A percentile compares a stretch with the other conserved stretches of the same genome.
These are phyloP conservation scores for Tricholoma terreum DNA, from an alignment of 768 basidiomycete genomes.

Conservation along the genomic window DNA sequence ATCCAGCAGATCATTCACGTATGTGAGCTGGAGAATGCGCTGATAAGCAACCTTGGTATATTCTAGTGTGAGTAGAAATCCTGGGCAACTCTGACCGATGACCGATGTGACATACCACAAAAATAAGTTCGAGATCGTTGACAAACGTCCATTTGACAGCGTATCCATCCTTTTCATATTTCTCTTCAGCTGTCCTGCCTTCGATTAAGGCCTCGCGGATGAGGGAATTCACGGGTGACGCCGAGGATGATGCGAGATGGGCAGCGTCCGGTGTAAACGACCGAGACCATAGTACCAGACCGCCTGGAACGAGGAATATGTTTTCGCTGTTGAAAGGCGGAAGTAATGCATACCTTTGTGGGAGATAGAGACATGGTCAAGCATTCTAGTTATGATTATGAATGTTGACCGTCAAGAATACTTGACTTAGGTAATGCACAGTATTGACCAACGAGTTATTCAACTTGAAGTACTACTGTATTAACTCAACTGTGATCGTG, in stretches of 20 bases:
- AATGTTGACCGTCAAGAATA: background rate
- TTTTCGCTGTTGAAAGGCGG: background rate
- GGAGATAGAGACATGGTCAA: slow-evolving; percentile 94
- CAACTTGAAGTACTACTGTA: no score
- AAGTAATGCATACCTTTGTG: slow-evolving; percentile 64
- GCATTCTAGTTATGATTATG: slow-evolving; percentile 53
- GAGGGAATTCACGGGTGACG: slow-evolving; percentile 85
- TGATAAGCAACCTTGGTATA: slow-evolving; percentile 84
- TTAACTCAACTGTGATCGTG: no score
- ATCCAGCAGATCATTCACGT: slow-evolving; percentile 83
- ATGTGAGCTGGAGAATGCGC: slow-evolving; percentile 90
- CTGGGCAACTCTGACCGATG: background rate
- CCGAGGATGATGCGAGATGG: slow-evolving; percentile 61
- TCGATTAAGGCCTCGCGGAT: slow-evolving; percentile 92
- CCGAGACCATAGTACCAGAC: slow-evolving; percentile 90
- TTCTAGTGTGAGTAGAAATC: slow-evolving; percentile 1
- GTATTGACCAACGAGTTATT: background rate
- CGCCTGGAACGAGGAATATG: slow-evolving; percentile 49
- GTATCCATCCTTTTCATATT: slow-evolving; percentile 92
- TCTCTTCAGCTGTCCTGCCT: slow-evolving; percentile 75
- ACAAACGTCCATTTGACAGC: slow-evolving; percentile 93
- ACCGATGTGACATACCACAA: slow-evolving; percentile 65
- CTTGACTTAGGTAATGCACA: no score
- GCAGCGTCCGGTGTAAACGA: slow-evolving; percentile 90
- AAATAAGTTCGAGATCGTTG: slow-evolving; percentile 94